Base-by-base conservation (phyloP, 805 yeast genomes). In the Pichia eremophila region DNA sequence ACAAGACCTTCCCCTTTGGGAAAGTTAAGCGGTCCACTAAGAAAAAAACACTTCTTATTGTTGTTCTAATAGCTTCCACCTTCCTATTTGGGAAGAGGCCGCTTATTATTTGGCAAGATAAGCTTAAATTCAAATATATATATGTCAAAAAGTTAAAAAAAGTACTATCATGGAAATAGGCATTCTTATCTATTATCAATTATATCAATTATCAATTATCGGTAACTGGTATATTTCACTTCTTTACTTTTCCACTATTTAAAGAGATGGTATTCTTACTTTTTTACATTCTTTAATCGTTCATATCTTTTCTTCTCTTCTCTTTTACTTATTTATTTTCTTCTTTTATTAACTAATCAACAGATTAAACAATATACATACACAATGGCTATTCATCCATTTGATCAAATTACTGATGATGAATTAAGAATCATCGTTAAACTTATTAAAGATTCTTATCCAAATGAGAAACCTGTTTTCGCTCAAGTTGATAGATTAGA, bases 401-500 rank as follows among this genome's bases (percentile, higher is more conserved):
- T 58, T 41, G 64, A 58, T 39, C 57, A 62, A 31, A 64, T 67
- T 54, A 70, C 74, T 41, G 85, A 79, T 54, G 71, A 63, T 44
- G 88, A 81, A 67, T 66, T 80, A 57, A 70, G 73, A 61, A 63
- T 72, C 52, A 76, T 85, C 40, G 59, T 81, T 45, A 78, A 78
- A 64, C 71, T 81, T 51, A 67, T 81, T 65, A 81, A 81, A 66
- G 83, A 77, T 60, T 59, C 74, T 46, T 65, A 75, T 59, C 72
- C 78, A 18, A 76, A 76, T 32, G 77, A 72, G 43, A 67, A 70
- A 54, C 77, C 81, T 46, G 85, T 80, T 62, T 83, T 83, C 62
- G 72, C 76, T 45, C 85, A 78, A 62, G 66, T 81, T 51, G 90
- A 83, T 61, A 74, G 80, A 62, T 56, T 76, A 42, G 95, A 85